Evolutionary conservation across 2,329 filamentous ascomycete genomes (phyloP).

Genomic region (Exophiala alcalophila): DNA sequence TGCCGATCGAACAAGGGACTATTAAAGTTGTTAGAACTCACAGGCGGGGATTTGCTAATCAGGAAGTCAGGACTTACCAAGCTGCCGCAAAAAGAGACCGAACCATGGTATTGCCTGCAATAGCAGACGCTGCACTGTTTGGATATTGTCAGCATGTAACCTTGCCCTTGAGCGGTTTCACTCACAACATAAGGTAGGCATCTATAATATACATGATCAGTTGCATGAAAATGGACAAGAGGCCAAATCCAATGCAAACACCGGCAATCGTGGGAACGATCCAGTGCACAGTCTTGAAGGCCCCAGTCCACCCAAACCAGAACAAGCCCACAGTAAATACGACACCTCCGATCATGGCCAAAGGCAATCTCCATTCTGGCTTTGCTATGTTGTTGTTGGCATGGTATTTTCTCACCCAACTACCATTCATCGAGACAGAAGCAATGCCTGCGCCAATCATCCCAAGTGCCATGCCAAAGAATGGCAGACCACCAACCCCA

Average conservation of each 20-base stretch:
- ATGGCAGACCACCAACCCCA: slow-evolving; percentile 48
- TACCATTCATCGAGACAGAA: slow-evolving; percentile 41
- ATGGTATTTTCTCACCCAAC: slow-evolving; percentile 21
- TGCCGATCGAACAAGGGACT: slow-evolving; percentile 46
- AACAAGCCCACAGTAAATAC: slow-evolving; percentile 55
- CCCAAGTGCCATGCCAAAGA: slow-evolving; percentile 47
- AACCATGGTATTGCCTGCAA: slow-evolving; percentile 46
- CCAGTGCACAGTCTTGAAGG: slow-evolving; percentile 43
- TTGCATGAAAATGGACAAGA: slow-evolving; percentile 42
- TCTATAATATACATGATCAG: slow-evolving; percentile 44
- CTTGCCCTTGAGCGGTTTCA: slow-evolving; percentile 39
- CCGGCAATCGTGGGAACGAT: slow-evolving; percentile 47
- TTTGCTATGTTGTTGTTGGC: slow-evolving; percentile 21
- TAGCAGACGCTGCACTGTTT: slow-evolving; percentile 38
- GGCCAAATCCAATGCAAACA: slow-evolving; percentile 40
- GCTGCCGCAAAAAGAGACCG: slow-evolving; percentile 47
- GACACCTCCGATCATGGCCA: slow-evolving; percentile 49
- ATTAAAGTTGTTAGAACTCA: slow-evolving; percentile 19
- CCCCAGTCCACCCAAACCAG: slow-evolving; percentile 61
- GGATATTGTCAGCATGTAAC: slow-evolving; percentile 42
- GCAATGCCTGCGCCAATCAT: slow-evolving; percentile 40
- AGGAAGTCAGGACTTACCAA: slow-evolving; percentile 31
- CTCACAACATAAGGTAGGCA: slow-evolving; percentile 44
- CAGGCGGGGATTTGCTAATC: too few species aligned
- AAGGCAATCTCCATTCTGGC: slow-evolving; percentile 53